These are phyloP conservation scores for Annulohypoxylon maeteangense DNA, from an alignment of 495 filamentous ascomycete genomes.

Conservation along the genomic window DNA sequence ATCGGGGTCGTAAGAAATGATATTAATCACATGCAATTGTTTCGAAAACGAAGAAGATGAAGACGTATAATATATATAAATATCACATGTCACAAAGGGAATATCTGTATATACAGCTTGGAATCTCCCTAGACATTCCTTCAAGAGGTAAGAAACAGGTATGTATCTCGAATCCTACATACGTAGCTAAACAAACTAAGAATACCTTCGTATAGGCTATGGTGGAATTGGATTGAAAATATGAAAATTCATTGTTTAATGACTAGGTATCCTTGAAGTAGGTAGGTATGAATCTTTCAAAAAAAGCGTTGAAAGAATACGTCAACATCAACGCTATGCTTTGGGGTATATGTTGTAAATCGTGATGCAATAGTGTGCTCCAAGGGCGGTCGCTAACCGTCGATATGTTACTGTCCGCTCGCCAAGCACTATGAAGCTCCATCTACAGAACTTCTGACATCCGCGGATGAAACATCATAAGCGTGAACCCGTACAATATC, in stretches of 20 bases:
- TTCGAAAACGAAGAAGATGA: neutral
- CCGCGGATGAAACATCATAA: conserved; percentile 31
- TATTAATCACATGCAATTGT: neutral
- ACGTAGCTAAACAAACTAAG: neutral
- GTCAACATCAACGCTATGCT: conserved; percentile 35
- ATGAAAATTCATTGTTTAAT: conserved; percentile 22
- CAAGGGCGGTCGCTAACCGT: conserved; percentile 14
- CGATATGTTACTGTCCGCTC: conserved; percentile 1
- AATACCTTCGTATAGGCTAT: neutral
- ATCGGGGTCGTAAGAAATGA: neutral
- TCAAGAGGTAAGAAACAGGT: neutral
- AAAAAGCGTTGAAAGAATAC: conserved; percentile 5
- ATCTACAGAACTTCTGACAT: conserved; percentile 6
- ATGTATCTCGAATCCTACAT: conserved; percentile 14
- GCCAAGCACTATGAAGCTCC: conserved; percentile 10
- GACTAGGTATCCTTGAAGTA: conserved; percentile 30
- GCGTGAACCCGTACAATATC: conserved; percentile 37
- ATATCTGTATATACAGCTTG: neutral
- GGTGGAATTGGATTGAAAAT: conserved; percentile 22
- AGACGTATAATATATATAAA: neutral
- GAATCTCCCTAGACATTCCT: neutral
- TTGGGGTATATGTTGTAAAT: conserved; percentile 43
- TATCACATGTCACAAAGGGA: neutral
- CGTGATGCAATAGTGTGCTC: conserved; percentile 26
- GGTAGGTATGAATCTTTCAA: conserved; percentile 12